phyloP scores from a whole-genome alignment of 345 rosid species.

The Pistacia integerrima region DNA sequence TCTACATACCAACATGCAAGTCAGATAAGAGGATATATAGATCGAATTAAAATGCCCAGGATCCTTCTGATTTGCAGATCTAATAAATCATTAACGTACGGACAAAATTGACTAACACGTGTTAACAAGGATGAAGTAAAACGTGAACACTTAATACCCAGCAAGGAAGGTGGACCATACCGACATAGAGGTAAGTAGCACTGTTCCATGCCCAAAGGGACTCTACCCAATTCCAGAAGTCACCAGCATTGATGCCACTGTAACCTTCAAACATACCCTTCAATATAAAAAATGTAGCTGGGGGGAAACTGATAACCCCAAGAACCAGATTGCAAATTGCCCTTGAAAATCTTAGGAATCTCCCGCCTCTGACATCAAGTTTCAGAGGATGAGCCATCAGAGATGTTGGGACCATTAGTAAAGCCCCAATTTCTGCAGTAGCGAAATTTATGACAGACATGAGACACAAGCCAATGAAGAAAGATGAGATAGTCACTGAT shows the following conservation, averaged over 20 bases:
- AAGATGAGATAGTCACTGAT: conserved; percentile 77
- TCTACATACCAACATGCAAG: not conserved
- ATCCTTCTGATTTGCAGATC: conserved; percentile 17
- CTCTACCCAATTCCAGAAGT: conserved; percentile 88
- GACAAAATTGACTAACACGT: not conserved
- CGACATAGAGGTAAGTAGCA: conserved; percentile 86
- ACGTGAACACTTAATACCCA: conserved; percentile 54
- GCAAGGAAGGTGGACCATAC: conserved; percentile 80
- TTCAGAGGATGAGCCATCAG: conserved; percentile 73
- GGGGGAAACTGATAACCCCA: conserved; percentile 62
- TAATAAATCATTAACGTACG: conserved; percentile 4
- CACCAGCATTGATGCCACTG: conserved; percentile 44
- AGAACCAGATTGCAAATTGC: conserved; percentile 51
- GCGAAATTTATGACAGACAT: conserved; percentile 96
- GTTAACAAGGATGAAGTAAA: conserved; percentile 53
- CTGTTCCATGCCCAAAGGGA: conserved; percentile 93
- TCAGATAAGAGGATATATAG: not conserved
- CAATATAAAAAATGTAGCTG: conserved; percentile 50
- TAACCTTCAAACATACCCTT: conserved; percentile 53
- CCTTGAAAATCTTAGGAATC: conserved; percentile 39
- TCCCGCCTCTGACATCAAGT: conserved; percentile 47
- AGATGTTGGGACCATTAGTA: conserved; percentile 73
- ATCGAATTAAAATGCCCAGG: conserved; percentile 10
- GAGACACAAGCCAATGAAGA: conserved; percentile 77
- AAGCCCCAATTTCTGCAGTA: conserved; percentile 85